phyloP scores from a whole-genome alignment of 2,329 filamentous ascomycete species.

The Xylaria multiplex region DNA sequence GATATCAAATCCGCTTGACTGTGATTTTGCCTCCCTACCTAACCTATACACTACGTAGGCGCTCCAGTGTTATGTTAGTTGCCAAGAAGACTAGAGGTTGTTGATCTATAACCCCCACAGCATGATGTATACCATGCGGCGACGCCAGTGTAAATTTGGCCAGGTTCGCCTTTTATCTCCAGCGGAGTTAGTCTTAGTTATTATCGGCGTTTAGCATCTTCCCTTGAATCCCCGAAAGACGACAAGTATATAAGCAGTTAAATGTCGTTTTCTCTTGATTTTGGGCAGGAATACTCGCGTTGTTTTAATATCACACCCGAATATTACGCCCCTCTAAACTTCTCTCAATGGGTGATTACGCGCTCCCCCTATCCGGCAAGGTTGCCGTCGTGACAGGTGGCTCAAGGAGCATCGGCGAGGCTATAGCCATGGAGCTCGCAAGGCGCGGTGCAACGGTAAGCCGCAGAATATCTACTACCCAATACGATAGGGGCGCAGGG shows the following conservation, averaged over 20 bases:
- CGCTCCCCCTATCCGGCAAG: slow-evolving; percentile 47
- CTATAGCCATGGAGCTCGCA: slow-evolving; percentile 50
- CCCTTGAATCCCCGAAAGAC: not conserved
- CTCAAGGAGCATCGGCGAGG: slow-evolving; percentile 52
- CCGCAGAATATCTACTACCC: not conserved
- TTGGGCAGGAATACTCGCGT: too few species aligned
- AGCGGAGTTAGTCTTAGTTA: not conserved
- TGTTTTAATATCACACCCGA: too few species aligned
- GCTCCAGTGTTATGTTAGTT: not conserved
- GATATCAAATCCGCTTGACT: too few species aligned
- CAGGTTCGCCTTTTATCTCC: not conserved
- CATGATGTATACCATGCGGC: not conserved
- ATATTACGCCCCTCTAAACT: not conserved
- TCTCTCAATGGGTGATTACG: slow-evolving; percentile 50
- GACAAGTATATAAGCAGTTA: not conserved
- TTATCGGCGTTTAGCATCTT: not conserved
- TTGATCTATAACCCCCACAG: not conserved
- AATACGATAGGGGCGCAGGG: not conserved
- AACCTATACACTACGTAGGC: too few species aligned
- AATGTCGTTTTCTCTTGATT: not conserved
- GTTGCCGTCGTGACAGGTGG: slow-evolving; percentile 56
- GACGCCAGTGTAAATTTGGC: not conserved
- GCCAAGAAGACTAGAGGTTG: not conserved
- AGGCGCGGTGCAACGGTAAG: slow-evolving; percentile 44
- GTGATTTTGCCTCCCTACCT: too few species aligned